phyloP scores from a whole-genome alignment of 768 basidiomycete genomes.

The Leccinum subtestaceum region DNA sequence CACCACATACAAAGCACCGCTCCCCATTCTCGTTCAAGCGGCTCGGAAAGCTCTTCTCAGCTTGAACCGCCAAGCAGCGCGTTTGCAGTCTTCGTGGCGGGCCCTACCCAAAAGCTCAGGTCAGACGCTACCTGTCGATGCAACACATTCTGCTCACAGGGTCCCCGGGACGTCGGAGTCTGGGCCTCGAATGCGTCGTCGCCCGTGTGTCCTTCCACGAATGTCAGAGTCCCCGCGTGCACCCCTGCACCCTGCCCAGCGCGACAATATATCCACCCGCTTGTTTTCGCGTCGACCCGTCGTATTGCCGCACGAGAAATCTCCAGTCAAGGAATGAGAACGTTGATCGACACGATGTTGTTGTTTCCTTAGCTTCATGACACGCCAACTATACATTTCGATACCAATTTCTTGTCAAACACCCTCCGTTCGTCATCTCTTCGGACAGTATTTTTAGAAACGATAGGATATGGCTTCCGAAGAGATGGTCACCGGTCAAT shows the following conservation, averaged over 20 bases:
- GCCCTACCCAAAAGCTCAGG: not conserved
- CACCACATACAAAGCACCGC: constrained; percentile 24
- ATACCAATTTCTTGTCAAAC: not conserved
- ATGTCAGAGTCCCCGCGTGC: not conserved
- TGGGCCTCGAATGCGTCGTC: not conserved
- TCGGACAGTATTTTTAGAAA: too few species aligned
- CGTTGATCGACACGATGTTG: not conserved
- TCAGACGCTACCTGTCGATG: not conserved
- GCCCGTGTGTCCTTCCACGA: not conserved
- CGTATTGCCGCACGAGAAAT: not conserved
- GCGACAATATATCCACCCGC: not conserved
- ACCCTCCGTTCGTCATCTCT: not conserved
- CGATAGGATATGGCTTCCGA: too few species aligned
- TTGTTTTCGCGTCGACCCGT: constrained; percentile 7
- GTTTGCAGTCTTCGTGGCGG: constrained; percentile 18
- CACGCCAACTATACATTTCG: not conserved
- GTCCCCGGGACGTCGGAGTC: not conserved
- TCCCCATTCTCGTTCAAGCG: constrained; percentile 21
- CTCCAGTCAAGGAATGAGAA: not conserved
- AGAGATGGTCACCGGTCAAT: too few species aligned
- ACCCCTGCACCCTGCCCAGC: not conserved
- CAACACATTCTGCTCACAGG: not conserved
- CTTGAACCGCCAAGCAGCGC: constrained; percentile 8
- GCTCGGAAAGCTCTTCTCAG: constrained; percentile 22
- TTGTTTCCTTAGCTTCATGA: not conserved